Percentiles rank a stretch among this genome's conserved stretches.
Conservation (phyloP, 148 eudicot species). For the Fagopyrum tataricum region DNA sequence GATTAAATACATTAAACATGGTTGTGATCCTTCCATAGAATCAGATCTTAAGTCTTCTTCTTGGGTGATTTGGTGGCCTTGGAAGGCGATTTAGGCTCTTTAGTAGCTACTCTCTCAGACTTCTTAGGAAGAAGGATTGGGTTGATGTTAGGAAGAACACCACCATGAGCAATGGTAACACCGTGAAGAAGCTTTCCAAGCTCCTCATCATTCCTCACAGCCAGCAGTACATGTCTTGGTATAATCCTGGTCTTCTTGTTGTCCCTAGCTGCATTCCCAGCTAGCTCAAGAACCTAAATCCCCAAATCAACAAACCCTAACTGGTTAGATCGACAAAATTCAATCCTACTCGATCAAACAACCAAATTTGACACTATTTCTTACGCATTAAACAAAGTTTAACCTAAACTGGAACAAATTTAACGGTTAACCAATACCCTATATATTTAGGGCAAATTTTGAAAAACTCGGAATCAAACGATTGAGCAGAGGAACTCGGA, state of each 20-base stretch:
- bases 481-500: background rate
- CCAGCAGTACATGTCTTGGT: conserved; percentile 9
- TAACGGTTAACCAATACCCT: conserved; percentile 1
- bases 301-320: background rate
- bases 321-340: background rate
- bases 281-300: conserved; percentile 10
- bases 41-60: background rate
- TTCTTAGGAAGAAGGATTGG: conserved; percentile 12
- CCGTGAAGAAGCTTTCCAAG: conserved; percentile 9
- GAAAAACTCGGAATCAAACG: too few relatives aligned
- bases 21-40: too few relatives aligned
- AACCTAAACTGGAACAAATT: background rate
- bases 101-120: conserved; percentile 3
- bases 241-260: conserved; percentile 16
- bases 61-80: background rate
- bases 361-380: background rate
- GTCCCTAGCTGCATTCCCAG: conserved; percentile 15
- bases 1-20: background rate
- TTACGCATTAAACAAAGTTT: background rate
- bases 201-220: conserved; percentile 16
- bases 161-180: conserved; percentile 14
- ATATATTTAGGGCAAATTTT: background rate
- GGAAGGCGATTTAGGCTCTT: conserved; percentile 13
- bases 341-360: background rate
- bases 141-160: conserved; percentile 10